Base-by-base conservation (phyloP, 305 asterid genomes). In the Fraxinus ornus region DNA sequence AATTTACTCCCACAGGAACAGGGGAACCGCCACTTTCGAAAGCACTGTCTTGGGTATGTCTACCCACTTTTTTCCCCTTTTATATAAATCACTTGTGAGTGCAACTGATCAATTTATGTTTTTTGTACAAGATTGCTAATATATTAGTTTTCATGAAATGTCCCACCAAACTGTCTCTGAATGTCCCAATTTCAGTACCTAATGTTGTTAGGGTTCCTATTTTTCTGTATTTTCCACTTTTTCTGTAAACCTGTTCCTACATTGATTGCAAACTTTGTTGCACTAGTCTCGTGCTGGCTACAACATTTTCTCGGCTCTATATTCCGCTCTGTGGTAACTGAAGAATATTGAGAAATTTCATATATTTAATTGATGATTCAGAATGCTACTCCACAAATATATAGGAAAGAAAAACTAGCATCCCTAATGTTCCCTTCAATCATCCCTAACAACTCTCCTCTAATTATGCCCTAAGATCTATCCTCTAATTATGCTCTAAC, bases 11-110 rank as follows among this genome's bases (percentile, higher is more conserved):
- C 79, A 96, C 98, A 6, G 99, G 97, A 52, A 94, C 98, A 15
- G 98, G 99, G 85, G 98, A 96, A 83, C 98, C 99, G 71, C 99
- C 99, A 8, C 97, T 96, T 35, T 60, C 99, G 28, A 96, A 92
- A 91, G 95, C 98, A 49, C 82, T 79, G 15, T 89, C 97, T 76
- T 96, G 99, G 99, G 99, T 96, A 91, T 87, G 94, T 64, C 82
- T 85, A 78, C 37, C 76, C 79, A 80, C 64, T 82, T 71, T 71
- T 26, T 57, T 24, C 78, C 74, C 26, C 26, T 49, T 79, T 80
- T 55, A 22, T 19, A 30, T 21, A 35, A 77, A 33, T 47, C 74
- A 75, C 62, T 33, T 62, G 72, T 37, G 72, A 35, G 55, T 7
- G 60, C 68, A 36, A 77, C 24, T 35, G 49, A 78, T 78, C 22